These are phyloP conservation scores for Typha latifolia DNA, from an alignment of 176 grass and related monocot species.

Conservation along the genomic window DNA sequence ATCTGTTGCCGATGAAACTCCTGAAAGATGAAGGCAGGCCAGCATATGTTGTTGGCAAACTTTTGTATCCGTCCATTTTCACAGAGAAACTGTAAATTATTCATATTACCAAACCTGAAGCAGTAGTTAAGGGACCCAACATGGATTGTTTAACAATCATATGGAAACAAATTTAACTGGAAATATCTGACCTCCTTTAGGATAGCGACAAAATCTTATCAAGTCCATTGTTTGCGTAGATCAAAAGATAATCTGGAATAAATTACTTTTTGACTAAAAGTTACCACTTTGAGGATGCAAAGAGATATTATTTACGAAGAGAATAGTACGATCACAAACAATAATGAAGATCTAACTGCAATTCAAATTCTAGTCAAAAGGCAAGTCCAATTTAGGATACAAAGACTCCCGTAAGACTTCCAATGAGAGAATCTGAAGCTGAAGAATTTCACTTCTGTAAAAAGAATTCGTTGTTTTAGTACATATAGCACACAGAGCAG, in stretches of 20 bases:
- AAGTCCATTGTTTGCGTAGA: not conserved
- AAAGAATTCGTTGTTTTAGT: conserved; percentile 6
- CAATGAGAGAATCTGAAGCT: conserved; percentile 70
- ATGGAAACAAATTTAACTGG: not conserved
- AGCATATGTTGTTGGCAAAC: conserved; percentile 83
- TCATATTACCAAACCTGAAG: conserved; percentile 69
- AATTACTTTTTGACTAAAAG: not conserved
- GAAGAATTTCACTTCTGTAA: conserved; percentile 62
- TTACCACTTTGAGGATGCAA: not conserved
- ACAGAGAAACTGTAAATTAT: conserved; percentile 65
- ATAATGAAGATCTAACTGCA: conserved; percentile 4
- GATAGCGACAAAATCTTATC: not conserved
- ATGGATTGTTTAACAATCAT: not conserved
- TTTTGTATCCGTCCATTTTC: conserved; percentile 80
- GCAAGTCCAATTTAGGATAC: conserved; percentile 54
- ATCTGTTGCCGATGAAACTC: conserved; percentile 35
- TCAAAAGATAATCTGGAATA: not conserved
- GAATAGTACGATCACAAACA: not conserved
- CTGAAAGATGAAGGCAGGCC: conserved; percentile 79
- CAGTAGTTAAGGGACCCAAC: conserved; percentile 43
- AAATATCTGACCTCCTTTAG: not conserved
- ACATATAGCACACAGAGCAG: not conserved
- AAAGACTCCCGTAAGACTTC: conserved; percentile 71
- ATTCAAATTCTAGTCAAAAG: conserved; percentile 16
- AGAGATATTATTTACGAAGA: not conserved